Evolutionary conservation across 805 yeast species (phyloP), one percentile per base, ranked within the genome.

Genomic region (Cyberlindnera euphorbiiphila): DNA sequence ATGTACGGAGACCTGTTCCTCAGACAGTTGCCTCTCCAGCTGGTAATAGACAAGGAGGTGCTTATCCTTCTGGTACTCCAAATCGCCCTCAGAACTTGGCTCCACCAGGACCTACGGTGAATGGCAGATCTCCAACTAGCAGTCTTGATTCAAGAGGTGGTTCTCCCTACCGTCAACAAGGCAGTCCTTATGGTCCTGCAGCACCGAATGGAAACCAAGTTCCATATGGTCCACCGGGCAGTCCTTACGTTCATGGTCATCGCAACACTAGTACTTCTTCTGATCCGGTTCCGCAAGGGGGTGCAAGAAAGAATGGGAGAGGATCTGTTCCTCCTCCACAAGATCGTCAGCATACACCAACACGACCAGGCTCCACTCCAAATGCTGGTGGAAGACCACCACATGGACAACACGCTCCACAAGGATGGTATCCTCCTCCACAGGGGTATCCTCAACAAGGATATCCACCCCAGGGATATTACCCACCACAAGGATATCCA

Each of bases 391-490:
- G 5, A 13, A 41, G 47, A 32, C 29, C 29, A 27, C 29, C 12
- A 20, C 29, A 27, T 19, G 39, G 34, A 9, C 24, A 32, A 11
- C 40, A 39, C n/a, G 37, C 39, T 30, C 53, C 39, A 26, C 37
- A 29, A 18, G 39, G 35, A 5, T 25, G 24, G 12, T 35, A 32
- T 29, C 51, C 45, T 18, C 45, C 44, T 25, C 37, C 50, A 4
- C 49, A 49, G 34, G 50, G 39, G n/a, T 51, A 52, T 28, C 53
- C 49, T 15, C 38, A 38, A 20, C 45, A 41, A 13, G 41, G 42
- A 4, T 37, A 41, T 24, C 30, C 28, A 11, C 36, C 37, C 3
- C 38, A 34, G 22, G 36, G 36, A 16, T 34, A 38, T n/a, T n/a
- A n/a, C 22, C 32, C 31, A 5, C 53, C 48, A 21, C 48, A 41